These are phyloP conservation scores for Zelopaecilomyces penicillatus DNA, from an alignment of 2,329 filamentous ascomycete genomes.

Conservation along the genomic window DNA sequence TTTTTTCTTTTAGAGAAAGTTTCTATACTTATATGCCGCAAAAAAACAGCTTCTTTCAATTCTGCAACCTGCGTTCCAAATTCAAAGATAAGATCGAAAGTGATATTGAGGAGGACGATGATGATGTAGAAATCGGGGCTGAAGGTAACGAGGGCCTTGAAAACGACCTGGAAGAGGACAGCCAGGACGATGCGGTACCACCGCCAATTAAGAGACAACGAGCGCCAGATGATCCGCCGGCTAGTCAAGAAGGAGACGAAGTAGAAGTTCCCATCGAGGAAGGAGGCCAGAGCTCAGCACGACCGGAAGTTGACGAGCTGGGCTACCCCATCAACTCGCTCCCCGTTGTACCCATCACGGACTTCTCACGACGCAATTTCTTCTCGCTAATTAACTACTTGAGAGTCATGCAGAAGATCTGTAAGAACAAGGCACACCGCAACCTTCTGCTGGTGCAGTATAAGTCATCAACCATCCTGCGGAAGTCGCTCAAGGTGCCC, in stretches of 20 bases:
- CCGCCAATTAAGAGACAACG: conserved; percentile 66
- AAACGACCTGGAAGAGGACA: conserved; percentile 33
- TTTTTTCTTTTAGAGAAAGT: too few relatives aligned
- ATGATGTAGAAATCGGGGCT: conserved; percentile 12
- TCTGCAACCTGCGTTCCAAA: conserved; percentile 66
- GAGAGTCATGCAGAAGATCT: conserved; percentile 94
- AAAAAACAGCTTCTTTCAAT: conserved; percentile 69
- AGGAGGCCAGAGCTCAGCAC: conserved; percentile 25
- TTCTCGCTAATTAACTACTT: conserved; percentile 93
- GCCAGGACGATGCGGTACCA: conserved; percentile 72
- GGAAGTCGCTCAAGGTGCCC: conserved; percentile 84
- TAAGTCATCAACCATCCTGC: conserved; percentile 86
- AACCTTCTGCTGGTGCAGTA: conserved; percentile 91
- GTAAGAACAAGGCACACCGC: conserved; percentile 89
- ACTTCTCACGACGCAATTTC: conserved; percentile 89
- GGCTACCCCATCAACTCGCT: conserved; percentile 68
- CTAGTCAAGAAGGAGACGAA: conserved; percentile 7
- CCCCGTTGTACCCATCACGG: conserved; percentile 70
- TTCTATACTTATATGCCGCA: neutral
- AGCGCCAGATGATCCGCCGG: conserved; percentile 31
- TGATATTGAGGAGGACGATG: conserved; percentile 18
- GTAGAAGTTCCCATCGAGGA: conserved; percentile 16
- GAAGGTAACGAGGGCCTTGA: conserved; percentile 24
- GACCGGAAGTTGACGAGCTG: conserved; percentile 72
- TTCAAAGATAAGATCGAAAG: conserved; percentile 27